Conservation (phyloP, 805 yeast genomes). For the Yamadazyma olivae region DNA sequence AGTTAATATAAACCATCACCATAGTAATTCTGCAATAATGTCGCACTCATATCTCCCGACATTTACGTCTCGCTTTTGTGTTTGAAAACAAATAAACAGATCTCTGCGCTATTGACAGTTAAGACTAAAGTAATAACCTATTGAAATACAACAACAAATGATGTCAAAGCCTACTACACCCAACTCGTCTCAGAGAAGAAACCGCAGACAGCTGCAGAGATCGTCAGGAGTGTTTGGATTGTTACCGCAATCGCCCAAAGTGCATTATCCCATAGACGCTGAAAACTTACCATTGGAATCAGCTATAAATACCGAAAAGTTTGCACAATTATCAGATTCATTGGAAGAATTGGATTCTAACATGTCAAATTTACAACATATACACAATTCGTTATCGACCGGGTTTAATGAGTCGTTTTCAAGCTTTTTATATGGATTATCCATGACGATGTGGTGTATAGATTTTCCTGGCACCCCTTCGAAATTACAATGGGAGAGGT, state of each 20-base stretch:
- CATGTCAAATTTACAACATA: constrained; percentile 51
- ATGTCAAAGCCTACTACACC: constrained; percentile 10
- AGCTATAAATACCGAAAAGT: constrained; percentile 34
- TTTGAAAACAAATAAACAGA: constrained; percentile 2
- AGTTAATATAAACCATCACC: neutral
- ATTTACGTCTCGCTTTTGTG: neutral
- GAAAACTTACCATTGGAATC: constrained; percentile 42
- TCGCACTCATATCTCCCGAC: no score
- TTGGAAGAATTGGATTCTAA: constrained; percentile 56
- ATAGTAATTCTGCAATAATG: neutral
- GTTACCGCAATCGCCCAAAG: constrained; percentile 40
- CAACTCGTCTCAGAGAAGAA: constrained; percentile 5
- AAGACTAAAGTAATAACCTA: no score
- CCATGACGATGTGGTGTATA: constrained; percentile 86
- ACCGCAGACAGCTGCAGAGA: constrained; percentile 17
- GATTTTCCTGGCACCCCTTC: constrained; percentile 54
- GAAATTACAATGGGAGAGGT: constrained; percentile 29
- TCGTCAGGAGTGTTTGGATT: constrained; percentile 36
- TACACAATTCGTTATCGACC: constrained; percentile 58
- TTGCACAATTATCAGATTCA: constrained; percentile 46
- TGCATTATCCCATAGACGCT: constrained; percentile 42
- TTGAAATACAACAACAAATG: no score
- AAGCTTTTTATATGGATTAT: constrained; percentile 72
- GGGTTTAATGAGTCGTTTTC: constrained; percentile 76
- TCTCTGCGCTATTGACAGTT: no score